Evolutionary conservation across 2,329 filamentous ascomycete species (phyloP).

Genomic region (Metarhizium anisopliae): DNA sequence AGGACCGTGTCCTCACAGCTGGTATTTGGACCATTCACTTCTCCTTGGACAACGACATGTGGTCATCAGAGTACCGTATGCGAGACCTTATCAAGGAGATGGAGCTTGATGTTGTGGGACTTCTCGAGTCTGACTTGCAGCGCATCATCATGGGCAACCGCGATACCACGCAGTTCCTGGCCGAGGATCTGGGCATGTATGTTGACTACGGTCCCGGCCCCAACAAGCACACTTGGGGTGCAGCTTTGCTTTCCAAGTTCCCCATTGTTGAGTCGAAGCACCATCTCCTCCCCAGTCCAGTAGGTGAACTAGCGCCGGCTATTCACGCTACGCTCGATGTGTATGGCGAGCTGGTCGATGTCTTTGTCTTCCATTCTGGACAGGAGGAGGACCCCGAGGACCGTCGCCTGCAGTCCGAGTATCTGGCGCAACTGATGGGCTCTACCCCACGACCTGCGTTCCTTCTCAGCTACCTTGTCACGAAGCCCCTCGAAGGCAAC

Average conservation of each 20-base stretch:
- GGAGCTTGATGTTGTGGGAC: constrained; percentile 95
- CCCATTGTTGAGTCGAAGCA: constrained; percentile 96
- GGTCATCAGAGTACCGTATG: constrained; percentile 92
- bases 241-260: constrained; percentile 89
- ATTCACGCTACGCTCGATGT: constrained; percentile 95
- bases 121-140: constrained; percentile 87
- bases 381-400: constrained; percentile 96
- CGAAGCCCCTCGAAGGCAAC: constrained; percentile 81
- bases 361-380: constrained; percentile 97
- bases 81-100: constrained; percentile 83
- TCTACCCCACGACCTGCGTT: constrained; percentile 71
- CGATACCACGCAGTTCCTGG: constrained; percentile 88
- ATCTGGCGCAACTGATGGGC: constrained; percentile 82
- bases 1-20: constrained; percentile 81
- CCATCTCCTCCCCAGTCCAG: constrained; percentile 85
- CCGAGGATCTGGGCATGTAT: constrained; percentile 97
- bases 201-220: constrained; percentile 94
- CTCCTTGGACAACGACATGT: constrained; percentile 97
- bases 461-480: constrained; percentile 86
- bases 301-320: constrained; percentile 88
- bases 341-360: constrained; percentile 81
- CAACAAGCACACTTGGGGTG: constrained; percentile 98
- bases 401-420: constrained; percentile 74
- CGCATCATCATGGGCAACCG: constrained; percentile 99
- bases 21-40: constrained; percentile 99